phyloP scores from a whole-genome alignment of 2,329 filamentous ascomycete genomes.

The Microsporum audouinii region DNA sequence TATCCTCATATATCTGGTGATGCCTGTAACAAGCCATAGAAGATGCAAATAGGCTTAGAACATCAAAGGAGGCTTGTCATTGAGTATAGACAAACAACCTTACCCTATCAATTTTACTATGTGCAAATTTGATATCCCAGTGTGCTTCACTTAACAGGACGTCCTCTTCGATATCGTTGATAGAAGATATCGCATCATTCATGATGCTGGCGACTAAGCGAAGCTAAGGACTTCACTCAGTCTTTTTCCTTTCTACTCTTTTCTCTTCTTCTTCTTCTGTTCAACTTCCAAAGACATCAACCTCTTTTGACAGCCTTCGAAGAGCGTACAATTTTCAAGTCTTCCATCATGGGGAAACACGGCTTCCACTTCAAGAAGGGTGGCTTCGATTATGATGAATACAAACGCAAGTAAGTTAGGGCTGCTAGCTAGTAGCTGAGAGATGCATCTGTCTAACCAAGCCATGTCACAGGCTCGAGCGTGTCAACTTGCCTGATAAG shows the following conservation, averaged over 20 bases:
- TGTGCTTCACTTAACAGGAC: not conserved
- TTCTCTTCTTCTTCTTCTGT: not conserved
- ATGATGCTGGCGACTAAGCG: not conserved
- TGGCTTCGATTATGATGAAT: not conserved
- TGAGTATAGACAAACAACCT: not conserved
- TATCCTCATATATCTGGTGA: not conserved
- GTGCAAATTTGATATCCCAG: not conserved
- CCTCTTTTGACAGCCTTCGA: not conserved
- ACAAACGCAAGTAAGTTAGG: not conserved
- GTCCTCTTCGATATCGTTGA: not conserved
- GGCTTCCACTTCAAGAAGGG: not conserved
- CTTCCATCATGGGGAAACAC: not conserved
- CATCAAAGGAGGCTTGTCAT: not conserved
- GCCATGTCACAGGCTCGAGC: not conserved
- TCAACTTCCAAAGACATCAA: not conserved
- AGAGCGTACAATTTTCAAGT: too few species aligned
- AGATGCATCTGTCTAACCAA: not conserved
- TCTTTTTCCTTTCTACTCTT: not conserved
- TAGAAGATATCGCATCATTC: not conserved
- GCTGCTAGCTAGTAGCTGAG: too few species aligned
- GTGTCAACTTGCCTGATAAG: constrained; percentile 1
- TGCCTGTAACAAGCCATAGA: not conserved
- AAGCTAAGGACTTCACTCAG: not conserved
- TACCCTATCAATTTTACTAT: not conserved
- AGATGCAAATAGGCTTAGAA: not conserved